Evolutionary conservation across 2,329 filamentous ascomycete species (phyloP).

Genomic region (Verticillium nubilum): DNA sequence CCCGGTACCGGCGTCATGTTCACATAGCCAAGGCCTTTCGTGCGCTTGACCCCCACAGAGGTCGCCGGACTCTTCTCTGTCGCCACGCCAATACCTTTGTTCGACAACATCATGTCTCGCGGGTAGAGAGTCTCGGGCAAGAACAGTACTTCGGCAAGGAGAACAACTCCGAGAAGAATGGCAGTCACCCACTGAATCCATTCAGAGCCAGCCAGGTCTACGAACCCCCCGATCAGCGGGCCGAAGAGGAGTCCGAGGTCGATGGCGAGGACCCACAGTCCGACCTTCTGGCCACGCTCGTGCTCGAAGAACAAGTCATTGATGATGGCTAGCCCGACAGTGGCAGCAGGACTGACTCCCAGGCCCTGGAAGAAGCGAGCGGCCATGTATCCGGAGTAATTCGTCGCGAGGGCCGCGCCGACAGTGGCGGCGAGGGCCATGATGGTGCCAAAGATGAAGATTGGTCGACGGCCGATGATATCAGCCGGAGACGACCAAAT

Average conservation of each 20-base stretch:
- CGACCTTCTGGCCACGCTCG: constrained; percentile 48
- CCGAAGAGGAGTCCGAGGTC: constrained; percentile 45
- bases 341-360: constrained; percentile 47
- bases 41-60: constrained; percentile 23
- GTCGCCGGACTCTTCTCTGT: constrained; percentile 4
- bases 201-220: constrained; percentile 36
- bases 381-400: constrained; percentile 48
- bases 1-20: constrained; percentile 42
- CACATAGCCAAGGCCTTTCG: constrained; percentile 35
- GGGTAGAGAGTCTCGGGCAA: constrained; percentile 54
- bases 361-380: constrained; percentile 53
- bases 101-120: constrained; percentile 38
- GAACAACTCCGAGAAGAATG: constrained; percentile 43
- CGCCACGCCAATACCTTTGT: background rate
- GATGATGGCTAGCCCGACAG: constrained; percentile 48
- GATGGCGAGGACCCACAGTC: constrained; percentile 52
- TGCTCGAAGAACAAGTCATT: constrained; percentile 53
- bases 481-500: constrained; percentile 42
- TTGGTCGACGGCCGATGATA: constrained; percentile 44
- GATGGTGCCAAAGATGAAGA: constrained; percentile 37
- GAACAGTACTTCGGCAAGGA: constrained; percentile 41
- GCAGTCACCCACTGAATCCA: constrained; percentile 53
- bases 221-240: constrained; percentile 40
- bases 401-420: constrained; percentile 24
- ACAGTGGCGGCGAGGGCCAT: constrained; percentile 25